Percentiles rank a stretch among this genome's conserved stretches.
Evolutionary conservation across 148 eudicot genomes (phyloP).

Genomic region (Fagopyrum tataricum): DNA sequence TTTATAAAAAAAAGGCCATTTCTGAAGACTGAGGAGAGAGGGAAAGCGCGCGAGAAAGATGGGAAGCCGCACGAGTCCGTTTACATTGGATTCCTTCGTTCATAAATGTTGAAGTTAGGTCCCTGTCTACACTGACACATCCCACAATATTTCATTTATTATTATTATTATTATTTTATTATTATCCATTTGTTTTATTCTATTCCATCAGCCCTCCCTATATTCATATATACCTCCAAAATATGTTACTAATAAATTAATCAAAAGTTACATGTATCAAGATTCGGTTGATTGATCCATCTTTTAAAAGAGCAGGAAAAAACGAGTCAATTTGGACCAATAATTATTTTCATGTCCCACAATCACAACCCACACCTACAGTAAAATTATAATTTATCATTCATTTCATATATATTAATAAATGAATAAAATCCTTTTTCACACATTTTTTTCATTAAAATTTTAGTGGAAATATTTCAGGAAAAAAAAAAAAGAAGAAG

Average conservation of each 20-base stretch:
- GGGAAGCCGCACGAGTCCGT: slow-evolving; percentile 25
- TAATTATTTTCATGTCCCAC: too few species aligned
- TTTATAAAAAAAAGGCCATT: too few species aligned
- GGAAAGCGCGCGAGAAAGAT: slow-evolving; percentile 5
- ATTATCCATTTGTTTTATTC: not conserved
- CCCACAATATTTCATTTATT: not conserved
- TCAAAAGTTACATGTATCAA: not conserved
- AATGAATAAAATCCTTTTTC: too few species aligned
- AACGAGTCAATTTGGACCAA: too few species aligned
- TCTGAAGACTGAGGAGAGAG: not conserved
- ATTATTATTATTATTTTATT: not conserved
- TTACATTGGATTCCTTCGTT: slow-evolving; percentile 31
- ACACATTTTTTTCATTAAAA: too few species aligned
- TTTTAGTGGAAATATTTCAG: too few species aligned
- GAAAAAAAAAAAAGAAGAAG: too few species aligned
- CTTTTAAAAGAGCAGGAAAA: not conserved
- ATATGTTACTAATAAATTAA: not conserved
- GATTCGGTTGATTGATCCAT: not conserved
- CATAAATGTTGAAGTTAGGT: not conserved
- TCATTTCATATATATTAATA: too few species aligned
- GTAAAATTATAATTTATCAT: too few species aligned
- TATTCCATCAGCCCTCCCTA: not conserved
- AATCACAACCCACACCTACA: too few species aligned
- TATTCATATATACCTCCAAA: not conserved
- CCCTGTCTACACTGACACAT: not conserved